Conservation (phyloP, 768 basidiomycete genomes). For the Xerocomellus dryophilus region DNA sequence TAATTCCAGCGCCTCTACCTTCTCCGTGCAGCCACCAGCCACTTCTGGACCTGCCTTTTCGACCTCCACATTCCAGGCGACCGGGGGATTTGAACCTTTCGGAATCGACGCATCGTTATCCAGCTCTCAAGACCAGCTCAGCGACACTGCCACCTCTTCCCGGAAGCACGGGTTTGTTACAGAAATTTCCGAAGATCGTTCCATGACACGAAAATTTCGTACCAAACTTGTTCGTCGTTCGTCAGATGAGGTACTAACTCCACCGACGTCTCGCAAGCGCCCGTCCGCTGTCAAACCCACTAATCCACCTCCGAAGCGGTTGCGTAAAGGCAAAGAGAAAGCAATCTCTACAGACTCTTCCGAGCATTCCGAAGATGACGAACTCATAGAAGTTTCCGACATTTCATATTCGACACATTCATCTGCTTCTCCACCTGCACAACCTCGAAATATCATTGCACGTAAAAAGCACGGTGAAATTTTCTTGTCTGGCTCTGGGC, state of each 20-base stretch:
- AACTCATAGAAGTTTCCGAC: constrained; percentile 8
- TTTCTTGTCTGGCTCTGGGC: constrained; percentile 44
- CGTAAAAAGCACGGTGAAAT: constrained; percentile 32
- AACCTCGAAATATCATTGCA: constrained; percentile 10
- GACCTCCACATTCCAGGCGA: background rate
- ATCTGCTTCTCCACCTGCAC: constrained; percentile 17
- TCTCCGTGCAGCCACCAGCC: constrained; percentile 4
- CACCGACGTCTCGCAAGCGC: constrained; percentile 25
- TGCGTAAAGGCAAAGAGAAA: constrained; percentile 31
- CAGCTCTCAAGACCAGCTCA: constrained; percentile 2
- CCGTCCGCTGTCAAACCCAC: constrained; percentile 15
- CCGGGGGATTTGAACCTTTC: background rate
- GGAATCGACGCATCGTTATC: background rate
- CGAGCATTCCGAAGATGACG: constrained; percentile 16
- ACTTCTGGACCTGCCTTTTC: constrained; percentile 2
- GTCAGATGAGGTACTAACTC: constrained; percentile 5
- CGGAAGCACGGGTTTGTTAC: constrained; percentile 2
- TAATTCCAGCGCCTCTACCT: background rate
- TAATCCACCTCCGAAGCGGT: constrained; percentile 18
- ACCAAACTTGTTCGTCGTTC: background rate
- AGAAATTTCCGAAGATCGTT: constrained; percentile 10
- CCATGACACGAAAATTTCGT: constrained; percentile 5
- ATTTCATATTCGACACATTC: constrained; percentile 8
- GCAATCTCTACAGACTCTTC: constrained; percentile 18
- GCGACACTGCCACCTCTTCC: background rate